Evolutionary conservation across 805 yeast genomes (phyloP), one percentile per base, ranked within the genome.

Genomic region (Nakazawaea laoshanensis): DNA sequence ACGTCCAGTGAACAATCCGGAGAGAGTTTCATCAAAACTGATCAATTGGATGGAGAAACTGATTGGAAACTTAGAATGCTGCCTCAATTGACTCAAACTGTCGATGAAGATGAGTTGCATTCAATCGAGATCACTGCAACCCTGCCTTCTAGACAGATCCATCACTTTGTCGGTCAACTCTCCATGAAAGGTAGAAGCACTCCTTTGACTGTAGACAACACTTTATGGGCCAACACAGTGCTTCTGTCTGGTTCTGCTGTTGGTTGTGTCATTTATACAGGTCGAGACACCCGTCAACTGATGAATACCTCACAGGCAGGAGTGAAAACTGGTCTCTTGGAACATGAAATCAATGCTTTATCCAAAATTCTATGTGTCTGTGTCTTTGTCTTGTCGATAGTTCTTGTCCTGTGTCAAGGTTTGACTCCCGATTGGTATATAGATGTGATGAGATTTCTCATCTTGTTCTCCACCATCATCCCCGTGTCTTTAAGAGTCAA

Each of bases 141-240:
- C n/a, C 70, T 79, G 1, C 99, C 99, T 1, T 72, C 80, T 16
- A 88, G 83, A 52, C 70, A 83, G 5, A 92, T 92, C 40, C 89
- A 88, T 47, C 55, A 67, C 2, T 92, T 92, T 55, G 53, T 73
- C 30, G 98, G 98, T 8, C 80, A 77, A 42, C 51, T 88, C 15
- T 62, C 74, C 2, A 67, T 72, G 18, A 65, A 77, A 2, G 30
- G 29, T 17, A 11, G 14, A 7, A 24, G 12, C 12, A 61, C 69
- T 15, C 83, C 92, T 4, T 60, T 92, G 10, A 67, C 80, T 3
- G 76, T 92, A 7, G 99, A 92, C 54, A 88, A 89, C 49, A 86
- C 98, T 0, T 56, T 94, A 52, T 92, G 99, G 99, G 96, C 97
- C 10, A 92, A 92, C 52, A 92, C 99, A 0, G 96, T 94, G 1